Evolutionary conservation across 768 basidiomycete species (phyloP), one percentile per base, ranked within the genome.

Genomic region (Cytidiella melzeri): DNA sequence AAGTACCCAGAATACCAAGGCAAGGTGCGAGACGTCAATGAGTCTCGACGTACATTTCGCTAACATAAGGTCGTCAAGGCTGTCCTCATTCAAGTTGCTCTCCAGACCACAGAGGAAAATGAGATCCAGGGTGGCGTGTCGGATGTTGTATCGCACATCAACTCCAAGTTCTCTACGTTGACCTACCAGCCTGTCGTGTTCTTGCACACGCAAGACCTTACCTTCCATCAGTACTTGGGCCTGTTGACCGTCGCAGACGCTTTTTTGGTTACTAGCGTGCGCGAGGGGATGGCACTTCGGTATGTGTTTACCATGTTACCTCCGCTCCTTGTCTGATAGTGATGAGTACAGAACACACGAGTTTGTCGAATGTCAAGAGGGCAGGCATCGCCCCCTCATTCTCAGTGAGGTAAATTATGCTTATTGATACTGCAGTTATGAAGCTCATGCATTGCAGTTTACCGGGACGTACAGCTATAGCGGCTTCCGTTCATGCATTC

Each of bases 151-250:
- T 78, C 88, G 1, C 80, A 84, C 27, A 81, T 93, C 68, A 92
- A 92, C 64, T 82, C 85, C 4, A 74, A 81, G 4, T 93, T 87
- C 70, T 88, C 86, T 13, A 87, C 83, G 1, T 72, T 92, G 45
- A 92, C 90, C 0, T 92, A 91, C 62, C 90, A 91, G 57, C 91
- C 91, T 10, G 77, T 92, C 41, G 84, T 92, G 23, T 91, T 92
- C 69, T 67, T 92, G 43, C 87, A 91, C 60, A 90, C 85, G 0
- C 82, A 86, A 54, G 90, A 91, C 55, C 67, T 92, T 49, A 91
- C 87, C 18, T 92, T 92, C 63, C 81, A 76, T 56, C 89, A 92
- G 61, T 93, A 93, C 61, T 73, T 93, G 19, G 90, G 86, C 6
- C 69, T 93, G 30, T 67, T 92, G 50, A 89, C 75, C 10, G 82